phyloP scores from a whole-genome alignment of 495 filamentous ascomycete species.

The Aspergillus cavernicola region DNA sequence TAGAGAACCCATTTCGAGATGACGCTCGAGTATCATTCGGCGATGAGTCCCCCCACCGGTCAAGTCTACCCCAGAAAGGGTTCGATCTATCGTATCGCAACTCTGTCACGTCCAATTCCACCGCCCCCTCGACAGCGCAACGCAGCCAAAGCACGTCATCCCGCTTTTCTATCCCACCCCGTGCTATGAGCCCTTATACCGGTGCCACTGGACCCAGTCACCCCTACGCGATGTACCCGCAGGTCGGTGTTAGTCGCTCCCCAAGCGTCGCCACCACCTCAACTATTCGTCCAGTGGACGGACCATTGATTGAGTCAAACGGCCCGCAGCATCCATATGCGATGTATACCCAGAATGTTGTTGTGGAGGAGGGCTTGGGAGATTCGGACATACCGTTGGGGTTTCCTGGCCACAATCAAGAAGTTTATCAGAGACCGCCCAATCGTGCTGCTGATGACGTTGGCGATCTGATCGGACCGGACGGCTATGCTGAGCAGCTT shows the following conservation, averaged over 20 bases:
- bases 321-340: constrained; percentile 86
- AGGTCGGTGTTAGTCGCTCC: constrained; percentile 54
- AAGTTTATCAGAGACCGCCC: constrained; percentile 62
- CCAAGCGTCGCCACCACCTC: constrained; percentile 63
- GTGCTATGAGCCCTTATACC: constrained; percentile 50
- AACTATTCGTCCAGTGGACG: constrained; percentile 53
- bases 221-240: constrained; percentile 54
- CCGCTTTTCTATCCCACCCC: constrained; percentile 40
- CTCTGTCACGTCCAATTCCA: constrained; percentile 31
- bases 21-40: constrained; percentile 37
- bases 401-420: constrained; percentile 60
- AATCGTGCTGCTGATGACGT: constrained; percentile 81
- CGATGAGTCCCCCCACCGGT: constrained; percentile 34
- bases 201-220: constrained; percentile 54
- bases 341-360: constrained; percentile 77
- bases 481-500: constrained; percentile 85
- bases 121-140: constrained; percentile 29
- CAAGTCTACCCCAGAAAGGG: constrained; percentile 40
- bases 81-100: constrained; percentile 33
- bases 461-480: constrained; percentile 81
- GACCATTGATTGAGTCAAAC: constrained; percentile 56
- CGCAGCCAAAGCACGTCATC: constrained; percentile 43
- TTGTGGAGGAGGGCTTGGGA: constrained; percentile 46
- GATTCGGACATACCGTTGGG: constrained; percentile 61
- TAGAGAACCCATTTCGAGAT: constrained; percentile 43